These are phyloP conservation scores for Rhizopogon sp. DNA, from an alignment of 768 basidiomycete species.

Conservation along the genomic window DNA sequence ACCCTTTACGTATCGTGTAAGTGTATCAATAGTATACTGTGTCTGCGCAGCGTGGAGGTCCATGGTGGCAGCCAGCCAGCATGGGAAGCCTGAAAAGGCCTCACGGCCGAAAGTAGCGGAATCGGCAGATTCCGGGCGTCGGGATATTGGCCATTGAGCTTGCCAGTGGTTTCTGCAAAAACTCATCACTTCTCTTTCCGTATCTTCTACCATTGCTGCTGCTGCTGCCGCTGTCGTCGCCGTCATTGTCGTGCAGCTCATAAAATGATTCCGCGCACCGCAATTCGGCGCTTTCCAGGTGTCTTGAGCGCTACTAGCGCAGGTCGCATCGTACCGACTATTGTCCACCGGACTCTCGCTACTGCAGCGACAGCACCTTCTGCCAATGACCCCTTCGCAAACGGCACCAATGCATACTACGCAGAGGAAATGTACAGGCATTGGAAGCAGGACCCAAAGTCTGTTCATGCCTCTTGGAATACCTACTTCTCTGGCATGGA, in stretches of 20 bases:
- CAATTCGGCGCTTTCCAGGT: conserved; percentile 30
- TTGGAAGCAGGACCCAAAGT: conserved; percentile 85
- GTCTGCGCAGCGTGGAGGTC: no score
- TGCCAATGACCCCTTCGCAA: conserved; percentile 83
- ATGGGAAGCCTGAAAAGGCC: no score
- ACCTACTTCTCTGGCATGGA: conserved; percentile 93
- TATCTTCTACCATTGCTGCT: neutral
- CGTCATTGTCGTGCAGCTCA: neutral
- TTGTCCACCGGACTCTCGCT: conserved; percentile 35
- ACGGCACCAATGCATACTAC: conserved; percentile 93
- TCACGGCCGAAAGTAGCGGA: no score
- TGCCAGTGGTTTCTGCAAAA: no score
- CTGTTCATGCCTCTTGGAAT: conserved; percentile 93
- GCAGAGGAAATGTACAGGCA: conserved; percentile 95
- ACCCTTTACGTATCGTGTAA: no score
- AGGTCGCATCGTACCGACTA: conserved; percentile 12
- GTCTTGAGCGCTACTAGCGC: conserved; percentile 17
- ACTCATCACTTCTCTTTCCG: no score
- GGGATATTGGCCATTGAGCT: no score
- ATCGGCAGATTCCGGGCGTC: no score
- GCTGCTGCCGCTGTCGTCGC: neutral
- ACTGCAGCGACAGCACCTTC: conserved; percentile 55
- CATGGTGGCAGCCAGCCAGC: no score
- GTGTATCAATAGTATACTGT: no score
- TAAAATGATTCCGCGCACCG: conserved; percentile 34